Conservation (phyloP, 1,284 basidiomycete genomes). For the Cryptococcus sp. region DNA sequence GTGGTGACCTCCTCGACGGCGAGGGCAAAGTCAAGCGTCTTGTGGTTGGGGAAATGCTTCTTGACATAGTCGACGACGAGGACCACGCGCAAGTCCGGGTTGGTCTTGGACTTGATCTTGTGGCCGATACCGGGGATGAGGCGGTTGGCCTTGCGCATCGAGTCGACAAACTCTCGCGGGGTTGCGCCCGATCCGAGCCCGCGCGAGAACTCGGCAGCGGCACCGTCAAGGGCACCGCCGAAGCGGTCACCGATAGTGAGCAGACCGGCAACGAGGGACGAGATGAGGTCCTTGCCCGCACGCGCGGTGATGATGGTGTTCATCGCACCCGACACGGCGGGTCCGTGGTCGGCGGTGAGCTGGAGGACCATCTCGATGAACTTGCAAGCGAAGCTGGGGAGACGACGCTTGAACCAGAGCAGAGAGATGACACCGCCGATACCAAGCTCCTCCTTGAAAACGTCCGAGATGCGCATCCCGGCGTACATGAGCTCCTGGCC, state of each 20-base stretch:
- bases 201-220: conserved; percentile 89
- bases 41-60: conserved; percentile 91
- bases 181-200: conserved; percentile 88
- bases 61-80: conserved; percentile 95
- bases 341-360: conserved; percentile 97
- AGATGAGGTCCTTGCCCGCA: conserved; percentile 98
- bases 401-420: conserved; percentile 95
- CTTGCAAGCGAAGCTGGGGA: conserved; percentile 61
- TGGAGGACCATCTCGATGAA: conserved; percentile 99
- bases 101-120: conserved; percentile 99
- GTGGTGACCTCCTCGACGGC: conserved; percentile 98
- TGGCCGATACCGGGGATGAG: conserved; percentile 97
- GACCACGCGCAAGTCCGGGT: conserved; percentile 94
- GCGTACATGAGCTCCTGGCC: conserved; percentile 98
- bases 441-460: conserved; percentile 97
- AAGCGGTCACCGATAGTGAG: conserved; percentile 97
- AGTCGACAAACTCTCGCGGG: conserved; percentile 96
- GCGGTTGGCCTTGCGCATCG: conserved; percentile 92
- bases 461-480: conserved; percentile 98
- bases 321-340: conserved; percentile 88
- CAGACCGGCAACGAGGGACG: conserved; percentile 91
- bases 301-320: conserved; percentile 99
- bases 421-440: conserved; percentile 94
- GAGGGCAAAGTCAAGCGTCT: conserved; percentile 93
- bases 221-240: conserved; percentile 98